A percentile compares a stretch with the other conserved stretches of the same genome.
phyloP scores from a whole-genome alignment of 108 stramenopile genomes.

The Poteriospumella lacustris region DNA sequence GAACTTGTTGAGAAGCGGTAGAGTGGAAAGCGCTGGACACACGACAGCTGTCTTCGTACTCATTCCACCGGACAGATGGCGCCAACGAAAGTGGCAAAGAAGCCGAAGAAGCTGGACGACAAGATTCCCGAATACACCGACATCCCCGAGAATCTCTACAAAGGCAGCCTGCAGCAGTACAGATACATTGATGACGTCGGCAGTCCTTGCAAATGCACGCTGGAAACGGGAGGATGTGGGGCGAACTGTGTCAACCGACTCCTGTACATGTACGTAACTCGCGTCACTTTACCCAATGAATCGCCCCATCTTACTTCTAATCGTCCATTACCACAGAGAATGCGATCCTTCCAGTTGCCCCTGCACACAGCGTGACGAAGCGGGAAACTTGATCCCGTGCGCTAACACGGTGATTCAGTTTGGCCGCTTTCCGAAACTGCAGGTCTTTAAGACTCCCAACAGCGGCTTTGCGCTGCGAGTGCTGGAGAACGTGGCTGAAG shows the following conservation, averaged over 20 bases:
- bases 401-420: conserved; percentile 43
- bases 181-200: not conserved
- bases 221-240: conserved; percentile 29
- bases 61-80: too few species aligned
- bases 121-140: too few species aligned
- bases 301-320: too few species aligned
- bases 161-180: too few species aligned
- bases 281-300: too few species aligned
- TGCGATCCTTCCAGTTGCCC: conserved; percentile 38
- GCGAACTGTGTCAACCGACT: conserved; percentile 38
- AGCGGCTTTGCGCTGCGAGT: conserved; percentile 46
- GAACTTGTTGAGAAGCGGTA: too few species aligned
- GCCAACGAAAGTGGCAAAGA: too few species aligned
- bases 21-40: too few species aligned
- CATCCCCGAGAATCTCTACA: too few species aligned
- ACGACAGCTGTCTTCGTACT: too few species aligned
- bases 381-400: conserved; percentile 36
- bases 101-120: too few species aligned
- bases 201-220: conserved; percentile 19
- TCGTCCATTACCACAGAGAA: too few species aligned
- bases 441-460: conserved; percentile 41
- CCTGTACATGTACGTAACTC: conserved; percentile 45
- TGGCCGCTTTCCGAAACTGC: conserved; percentile 29
- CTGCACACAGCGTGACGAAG: conserved; percentile 24
- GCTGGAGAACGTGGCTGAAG: conserved; percentile 9